These are phyloP conservation scores for Acer yangbiense DNA, from an alignment of 345 rosid genomes.

Conservation along the genomic window DNA sequence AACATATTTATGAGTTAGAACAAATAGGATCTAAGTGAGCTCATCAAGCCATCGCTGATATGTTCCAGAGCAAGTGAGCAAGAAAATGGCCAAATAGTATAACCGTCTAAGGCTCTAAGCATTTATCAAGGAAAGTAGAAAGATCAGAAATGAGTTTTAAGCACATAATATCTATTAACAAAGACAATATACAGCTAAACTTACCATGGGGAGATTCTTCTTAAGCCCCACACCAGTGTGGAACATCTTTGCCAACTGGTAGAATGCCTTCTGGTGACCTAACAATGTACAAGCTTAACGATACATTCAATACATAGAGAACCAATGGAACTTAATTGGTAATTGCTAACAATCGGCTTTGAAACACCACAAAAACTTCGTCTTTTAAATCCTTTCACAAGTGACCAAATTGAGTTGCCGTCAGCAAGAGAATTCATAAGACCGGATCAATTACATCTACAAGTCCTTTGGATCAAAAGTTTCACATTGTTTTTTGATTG, in stretches of 20 bases:
- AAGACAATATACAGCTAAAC: neutral
- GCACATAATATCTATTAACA: neutral
- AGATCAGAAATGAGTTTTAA: neutral
- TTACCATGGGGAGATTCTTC: slow-evolving; percentile 78
- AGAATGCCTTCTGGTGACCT: slow-evolving; percentile 98
- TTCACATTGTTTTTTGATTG: too few relatives aligned
- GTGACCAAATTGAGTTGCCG: too few relatives aligned
- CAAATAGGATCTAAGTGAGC: neutral
- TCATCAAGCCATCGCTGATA: neutral
- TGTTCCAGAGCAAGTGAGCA: neutral
- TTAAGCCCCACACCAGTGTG: slow-evolving; percentile 94
- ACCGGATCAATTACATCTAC: too few relatives aligned
- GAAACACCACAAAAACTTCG: too few relatives aligned
- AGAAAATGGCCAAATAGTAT: neutral
- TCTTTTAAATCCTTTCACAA: too few relatives aligned
- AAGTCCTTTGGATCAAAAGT: too few relatives aligned
- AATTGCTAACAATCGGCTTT: too few relatives aligned
- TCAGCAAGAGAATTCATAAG: too few relatives aligned
- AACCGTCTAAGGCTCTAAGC: neutral
- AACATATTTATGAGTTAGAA: neutral
- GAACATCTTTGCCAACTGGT: slow-evolving; percentile 97
- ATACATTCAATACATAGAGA: too few relatives aligned
- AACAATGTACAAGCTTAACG: too few relatives aligned
- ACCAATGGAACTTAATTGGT: too few relatives aligned
- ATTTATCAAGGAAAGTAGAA: neutral